Percentiles rank a stretch among this genome's conserved stretches.
Evolutionary conservation across 768 basidiomycete genomes (phyloP).

Genomic region (Sporobolomyces phaffii): DNA sequence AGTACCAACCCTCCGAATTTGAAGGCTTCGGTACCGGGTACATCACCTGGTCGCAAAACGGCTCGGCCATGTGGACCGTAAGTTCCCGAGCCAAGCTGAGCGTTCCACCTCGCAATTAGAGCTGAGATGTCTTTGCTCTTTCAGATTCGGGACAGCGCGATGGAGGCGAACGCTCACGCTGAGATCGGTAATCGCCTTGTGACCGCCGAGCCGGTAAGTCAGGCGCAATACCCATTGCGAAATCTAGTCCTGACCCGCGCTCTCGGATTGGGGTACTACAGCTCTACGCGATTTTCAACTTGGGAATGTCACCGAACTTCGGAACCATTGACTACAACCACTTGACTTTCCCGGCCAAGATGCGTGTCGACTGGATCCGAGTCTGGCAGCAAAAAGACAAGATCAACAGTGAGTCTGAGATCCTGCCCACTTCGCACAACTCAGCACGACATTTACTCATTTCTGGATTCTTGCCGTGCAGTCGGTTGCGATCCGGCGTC

Average conservation of each 20-base stretch:
- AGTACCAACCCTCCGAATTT: constrained; percentile 39
- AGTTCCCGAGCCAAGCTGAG: no score
- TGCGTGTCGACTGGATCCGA: constrained; percentile 81
- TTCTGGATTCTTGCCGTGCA: no score
- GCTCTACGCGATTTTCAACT: constrained; percentile 30
- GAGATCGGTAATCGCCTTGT: constrained; percentile 62
- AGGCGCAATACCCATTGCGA: background rate
- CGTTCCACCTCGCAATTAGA: no score
- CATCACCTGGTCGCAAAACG: constrained; percentile 73
- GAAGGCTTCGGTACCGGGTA: constrained; percentile 60
- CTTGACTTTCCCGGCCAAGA: constrained; percentile 64
- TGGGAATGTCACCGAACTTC: constrained; percentile 30
- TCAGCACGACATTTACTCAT: no score
- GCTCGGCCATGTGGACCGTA: constrained; percentile 64
- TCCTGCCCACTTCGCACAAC: no score
- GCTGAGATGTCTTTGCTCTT: constrained; percentile 47
- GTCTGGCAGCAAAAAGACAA: constrained; percentile 72
- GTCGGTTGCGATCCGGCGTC: constrained; percentile 44
- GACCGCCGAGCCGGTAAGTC: constrained; percentile 66
- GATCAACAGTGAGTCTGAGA: constrained; percentile 43
- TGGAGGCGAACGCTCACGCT: constrained; percentile 60
- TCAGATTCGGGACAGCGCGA: constrained; percentile 57
- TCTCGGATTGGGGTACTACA: background rate
- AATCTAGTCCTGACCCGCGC: background rate
- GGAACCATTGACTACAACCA: constrained; percentile 55